These are phyloP conservation scores for Aphanomyces euteiches DNA, from an alignment of 352 stramenopile genomes.

Conservation along the genomic window DNA sequence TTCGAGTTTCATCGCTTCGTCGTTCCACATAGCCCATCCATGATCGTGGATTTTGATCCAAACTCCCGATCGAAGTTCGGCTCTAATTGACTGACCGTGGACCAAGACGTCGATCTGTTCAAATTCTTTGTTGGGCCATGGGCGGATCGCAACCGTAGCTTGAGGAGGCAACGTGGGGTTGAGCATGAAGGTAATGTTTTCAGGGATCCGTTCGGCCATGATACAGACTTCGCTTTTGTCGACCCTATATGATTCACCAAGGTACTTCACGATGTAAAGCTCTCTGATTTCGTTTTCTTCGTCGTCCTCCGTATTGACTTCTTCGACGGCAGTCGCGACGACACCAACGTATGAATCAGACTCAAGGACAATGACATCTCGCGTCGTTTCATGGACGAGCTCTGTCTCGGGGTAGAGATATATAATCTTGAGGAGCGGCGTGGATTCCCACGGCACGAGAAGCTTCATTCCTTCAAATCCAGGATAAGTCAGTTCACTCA, in stretches of 20 bases:
- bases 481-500: background rate
- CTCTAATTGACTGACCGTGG: conserved; percentile 1
- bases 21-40: conserved; percentile 27
- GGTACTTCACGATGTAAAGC: conserved; percentile 18
- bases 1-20: too few relatives aligned
- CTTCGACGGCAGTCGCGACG: background rate
- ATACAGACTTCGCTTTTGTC: background rate
- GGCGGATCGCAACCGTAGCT: conserved; percentile 17
- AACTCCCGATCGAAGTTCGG: conserved; percentile 9
- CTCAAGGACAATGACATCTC: conserved; percentile 7
- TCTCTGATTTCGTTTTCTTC: background rate
- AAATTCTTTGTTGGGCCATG: conserved; percentile 14
- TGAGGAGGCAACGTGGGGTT: conserved; percentile 18
- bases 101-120: conserved; percentile 25
- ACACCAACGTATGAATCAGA: conserved; percentile 16
- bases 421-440: conserved; percentile 5
- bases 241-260: conserved; percentile 12
- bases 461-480: conserved; percentile 3
- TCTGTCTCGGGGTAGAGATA: conserved; percentile 19
- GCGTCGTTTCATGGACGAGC: conserved; percentile 1
- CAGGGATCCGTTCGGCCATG: conserved; percentile 22
- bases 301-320: too few relatives aligned
- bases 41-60: conserved; percentile 29
- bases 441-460: conserved; percentile 24
- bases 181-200: conserved; percentile 6